Conservation (phyloP, 1,284 basidiomycete species). For the Agroathelia rolfsii region DNA sequence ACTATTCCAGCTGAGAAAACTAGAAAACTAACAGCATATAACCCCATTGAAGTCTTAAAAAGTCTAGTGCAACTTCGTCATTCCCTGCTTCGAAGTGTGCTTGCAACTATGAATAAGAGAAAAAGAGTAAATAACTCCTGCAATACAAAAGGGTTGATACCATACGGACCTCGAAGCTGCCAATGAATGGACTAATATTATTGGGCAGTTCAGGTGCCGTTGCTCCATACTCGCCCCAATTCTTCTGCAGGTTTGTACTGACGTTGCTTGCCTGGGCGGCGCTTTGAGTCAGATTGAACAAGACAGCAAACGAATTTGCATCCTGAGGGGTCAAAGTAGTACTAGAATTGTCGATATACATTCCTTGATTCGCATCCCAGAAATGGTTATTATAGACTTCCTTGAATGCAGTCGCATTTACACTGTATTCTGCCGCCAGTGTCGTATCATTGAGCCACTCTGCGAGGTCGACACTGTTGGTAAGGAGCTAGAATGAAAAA, state of each 20-base stretch:
- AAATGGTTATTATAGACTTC: slow-evolving; percentile 30
- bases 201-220: slow-evolving; percentile 40
- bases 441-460: slow-evolving; percentile 25
- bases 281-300: slow-evolving; percentile 40
- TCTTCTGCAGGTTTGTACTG: slow-evolving; percentile 32
- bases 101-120: too few species aligned
- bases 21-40: slow-evolving; percentile 49
- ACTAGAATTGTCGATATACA: slow-evolving; percentile 37
- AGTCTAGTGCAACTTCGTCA: slow-evolving; percentile 36
- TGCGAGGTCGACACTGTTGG: slow-evolving; percentile 38
- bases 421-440: slow-evolving; percentile 24
- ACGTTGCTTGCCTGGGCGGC: slow-evolving; percentile 31
- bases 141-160: background rate
- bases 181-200: slow-evolving; percentile 41
- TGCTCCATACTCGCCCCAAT: slow-evolving; percentile 40
- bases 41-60: slow-evolving; percentile 39
- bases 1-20: too few species aligned
- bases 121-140: background rate
- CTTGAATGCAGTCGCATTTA: slow-evolving; percentile 35
- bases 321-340: slow-evolving; percentile 38
- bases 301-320: slow-evolving; percentile 38
- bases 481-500: slow-evolving; percentile 26
- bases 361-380: slow-evolving; percentile 31
- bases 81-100: slow-evolving; percentile 40
- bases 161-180: slow-evolving; percentile 35